Evolutionary conservation across 352 stramenopile genomes (phyloP).

Genomic region (Phytopythium helicoides): DNA sequence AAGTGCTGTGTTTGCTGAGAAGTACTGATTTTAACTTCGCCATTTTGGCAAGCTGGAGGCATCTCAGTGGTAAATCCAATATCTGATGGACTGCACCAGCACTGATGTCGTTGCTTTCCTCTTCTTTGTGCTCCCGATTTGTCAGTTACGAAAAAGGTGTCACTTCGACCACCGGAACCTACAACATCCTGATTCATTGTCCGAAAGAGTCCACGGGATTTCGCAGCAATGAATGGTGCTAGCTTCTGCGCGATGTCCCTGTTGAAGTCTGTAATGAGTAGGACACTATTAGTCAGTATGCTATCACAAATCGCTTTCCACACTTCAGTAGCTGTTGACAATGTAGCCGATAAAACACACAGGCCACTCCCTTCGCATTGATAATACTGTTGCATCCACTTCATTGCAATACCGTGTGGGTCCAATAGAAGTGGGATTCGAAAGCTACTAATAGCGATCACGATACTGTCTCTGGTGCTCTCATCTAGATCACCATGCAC

Average conservation of each 20-base stretch:
- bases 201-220: constrained; percentile 44
- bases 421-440: constrained; percentile 58
- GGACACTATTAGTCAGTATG: constrained; percentile 29
- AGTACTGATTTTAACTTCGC: not conserved
- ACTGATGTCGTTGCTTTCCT: constrained; percentile 15
- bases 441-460: constrained; percentile 38
- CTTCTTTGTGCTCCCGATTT: not conserved
- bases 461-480: constrained; percentile 37
- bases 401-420: constrained; percentile 41
- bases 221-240: constrained; percentile 40
- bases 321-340: constrained; percentile 9
- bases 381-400: constrained; percentile 51
- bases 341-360: constrained; percentile 7
- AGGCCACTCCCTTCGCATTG: constrained; percentile 5
- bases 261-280: constrained; percentile 48
- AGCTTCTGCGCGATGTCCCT: constrained; percentile 20
- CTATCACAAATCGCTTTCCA: constrained; percentile 43
- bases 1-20: not conserved
- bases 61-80: not conserved
- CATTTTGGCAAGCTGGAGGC: not conserved
- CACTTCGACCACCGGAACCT: constrained; percentile 1
- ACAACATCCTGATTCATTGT: constrained; percentile 45
- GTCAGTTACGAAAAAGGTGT: not conserved
- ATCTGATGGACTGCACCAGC: constrained; percentile 34
- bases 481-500: constrained; percentile 30